Percentiles rank a stretch among this genome's conserved stretches.
phyloP scores from a whole-genome alignment of 352 stramenopile genomes.

The Phytophthora parvispora region DNA sequence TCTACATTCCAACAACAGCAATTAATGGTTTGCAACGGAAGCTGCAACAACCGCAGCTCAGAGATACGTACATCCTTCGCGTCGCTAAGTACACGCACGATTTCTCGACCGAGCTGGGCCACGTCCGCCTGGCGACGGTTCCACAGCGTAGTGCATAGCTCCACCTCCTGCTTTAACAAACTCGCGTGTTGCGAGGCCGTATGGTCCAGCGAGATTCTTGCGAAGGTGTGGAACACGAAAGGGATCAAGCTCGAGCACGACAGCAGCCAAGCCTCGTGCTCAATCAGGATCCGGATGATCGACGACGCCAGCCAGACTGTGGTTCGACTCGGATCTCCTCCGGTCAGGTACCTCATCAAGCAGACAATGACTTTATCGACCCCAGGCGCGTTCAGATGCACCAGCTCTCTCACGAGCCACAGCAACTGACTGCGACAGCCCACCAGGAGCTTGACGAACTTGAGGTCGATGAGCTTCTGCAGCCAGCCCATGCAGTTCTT shows the following conservation, averaged over 20 bases:
- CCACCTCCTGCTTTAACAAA: constrained; percentile 83
- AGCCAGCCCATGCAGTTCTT: constrained; percentile 83
- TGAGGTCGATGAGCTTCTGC: constrained; percentile 86
- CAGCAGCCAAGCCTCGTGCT: constrained; percentile 84
- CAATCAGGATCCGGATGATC: constrained; percentile 80
- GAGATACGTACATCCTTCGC: constrained; percentile 75
- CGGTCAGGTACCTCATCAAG: constrained; percentile 78
- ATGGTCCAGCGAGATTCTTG: constrained; percentile 77
- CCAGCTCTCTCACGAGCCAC: constrained; percentile 84
- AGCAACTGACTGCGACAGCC: constrained; percentile 81
- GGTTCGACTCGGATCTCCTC: constrained; percentile 74
- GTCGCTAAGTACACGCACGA: constrained; percentile 84
- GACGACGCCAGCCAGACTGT: constrained; percentile 84
- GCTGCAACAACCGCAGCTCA: not conserved
- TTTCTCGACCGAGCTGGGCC: constrained; percentile 76
- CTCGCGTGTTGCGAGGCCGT: constrained; percentile 54
- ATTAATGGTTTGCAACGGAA: not conserved
- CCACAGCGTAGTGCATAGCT: constrained; percentile 82
- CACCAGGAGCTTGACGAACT: constrained; percentile 85
- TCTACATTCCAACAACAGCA: constrained; percentile 41
- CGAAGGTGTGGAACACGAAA: constrained; percentile 88
- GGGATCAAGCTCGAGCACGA: constrained; percentile 79
- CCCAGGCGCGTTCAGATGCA: constrained; percentile 74
- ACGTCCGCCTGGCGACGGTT: constrained; percentile 74
- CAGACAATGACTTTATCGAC: constrained; percentile 84